Conservation (phyloP, 805 yeast genomes). For the Candida sithepensis region DNA sequence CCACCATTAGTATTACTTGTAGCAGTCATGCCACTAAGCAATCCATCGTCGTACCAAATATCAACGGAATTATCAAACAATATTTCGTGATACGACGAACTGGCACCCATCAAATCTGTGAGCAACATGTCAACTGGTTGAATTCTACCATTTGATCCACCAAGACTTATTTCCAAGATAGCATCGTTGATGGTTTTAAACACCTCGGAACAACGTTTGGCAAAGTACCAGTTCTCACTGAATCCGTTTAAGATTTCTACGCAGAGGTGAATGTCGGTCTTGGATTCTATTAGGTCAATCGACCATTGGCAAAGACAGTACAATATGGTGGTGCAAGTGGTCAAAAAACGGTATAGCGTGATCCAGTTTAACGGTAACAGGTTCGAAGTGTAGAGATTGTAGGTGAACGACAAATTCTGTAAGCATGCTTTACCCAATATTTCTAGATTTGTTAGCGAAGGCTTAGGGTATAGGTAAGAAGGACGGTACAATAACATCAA, state of each 20-base stretch:
- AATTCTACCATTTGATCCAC: slow-evolving; percentile 31
- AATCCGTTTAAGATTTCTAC: slow-evolving; percentile 44
- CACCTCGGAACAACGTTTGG: slow-evolving; percentile 40
- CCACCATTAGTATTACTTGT: not conserved
- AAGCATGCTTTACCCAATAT: slow-evolving; percentile 42
- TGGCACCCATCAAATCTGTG: slow-evolving; percentile 40
- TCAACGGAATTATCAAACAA: slow-evolving; percentile 44
- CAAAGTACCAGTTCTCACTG: slow-evolving; percentile 45
- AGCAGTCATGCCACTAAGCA: slow-evolving; percentile 3
- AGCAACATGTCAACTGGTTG: slow-evolving; percentile 39
- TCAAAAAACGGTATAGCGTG: slow-evolving; percentile 42
- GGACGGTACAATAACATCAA: slow-evolving; percentile 47
- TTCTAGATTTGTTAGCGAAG: slow-evolving; percentile 37
- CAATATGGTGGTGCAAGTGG: slow-evolving; percentile 44
- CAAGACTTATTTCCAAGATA: slow-evolving; percentile 41
- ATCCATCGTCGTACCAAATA: slow-evolving; percentile 38
- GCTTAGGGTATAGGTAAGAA: slow-evolving; percentile 44
- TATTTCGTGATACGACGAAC: slow-evolving; percentile 41
- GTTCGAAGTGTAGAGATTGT: slow-evolving; percentile 41
- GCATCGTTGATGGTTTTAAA: slow-evolving; percentile 42
- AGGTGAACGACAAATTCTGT: slow-evolving; percentile 43
- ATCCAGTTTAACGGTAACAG: slow-evolving; percentile 49
- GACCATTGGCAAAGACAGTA: slow-evolving; percentile 46
- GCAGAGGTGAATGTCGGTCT: slow-evolving; percentile 42
- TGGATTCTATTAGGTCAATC: slow-evolving; percentile 42